phyloP scores from a whole-genome alignment of 2,329 filamentous ascomycete species.

The Sclerotinia nivalis region DNA sequence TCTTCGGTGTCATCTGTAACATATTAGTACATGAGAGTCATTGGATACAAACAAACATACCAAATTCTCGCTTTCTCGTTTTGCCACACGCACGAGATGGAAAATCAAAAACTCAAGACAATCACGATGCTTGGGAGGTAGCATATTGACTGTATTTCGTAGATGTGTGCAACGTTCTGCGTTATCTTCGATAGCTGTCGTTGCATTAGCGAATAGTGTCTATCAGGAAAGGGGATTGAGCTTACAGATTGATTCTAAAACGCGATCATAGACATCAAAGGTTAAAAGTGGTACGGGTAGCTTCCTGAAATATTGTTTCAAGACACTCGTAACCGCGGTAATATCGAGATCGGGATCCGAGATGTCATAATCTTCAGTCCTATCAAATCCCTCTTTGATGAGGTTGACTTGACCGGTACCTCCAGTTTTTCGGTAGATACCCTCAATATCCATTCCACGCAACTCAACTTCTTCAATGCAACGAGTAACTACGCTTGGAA shows the following conservation, averaged over 20 bases:
- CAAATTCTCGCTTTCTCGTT: conserved; percentile 80
- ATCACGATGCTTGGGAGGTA: conserved; percentile 83
- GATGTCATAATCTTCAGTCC: conserved; percentile 82
- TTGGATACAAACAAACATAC: conserved; percentile 51
- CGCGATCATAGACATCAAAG: conserved; percentile 85
- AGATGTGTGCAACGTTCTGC: conserved; percentile 71
- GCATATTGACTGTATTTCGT: conserved; percentile 69
- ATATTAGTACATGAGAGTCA: conserved; percentile 33
- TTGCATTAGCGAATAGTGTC: conserved; percentile 34
- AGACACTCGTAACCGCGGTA: conserved; percentile 88
- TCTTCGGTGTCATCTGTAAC: conserved; percentile 86
- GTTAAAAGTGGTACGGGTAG: conserved; percentile 87
- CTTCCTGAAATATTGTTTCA: conserved; percentile 98
- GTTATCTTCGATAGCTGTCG: conserved; percentile 62
- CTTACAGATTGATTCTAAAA: conserved; percentile 79
- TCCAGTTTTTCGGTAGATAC: conserved; percentile 96
- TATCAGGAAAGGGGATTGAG: conserved; percentile 27
- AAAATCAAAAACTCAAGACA: conserved; percentile 92
- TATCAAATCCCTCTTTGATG: conserved; percentile 90
- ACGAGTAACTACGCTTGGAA: conserved; percentile 85
- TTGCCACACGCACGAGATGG: conserved; percentile 84
- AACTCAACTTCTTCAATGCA: conserved; percentile 97
- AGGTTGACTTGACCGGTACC: conserved; percentile 87
- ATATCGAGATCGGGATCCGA: conserved; percentile 94
- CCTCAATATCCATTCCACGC: conserved; percentile 94